Percentiles rank a stretch among this genome's conserved stretches.
Evolutionary conservation across 106 monocot genomes (phyloP).

Genomic region (Phalaenopsis equestris): DNA sequence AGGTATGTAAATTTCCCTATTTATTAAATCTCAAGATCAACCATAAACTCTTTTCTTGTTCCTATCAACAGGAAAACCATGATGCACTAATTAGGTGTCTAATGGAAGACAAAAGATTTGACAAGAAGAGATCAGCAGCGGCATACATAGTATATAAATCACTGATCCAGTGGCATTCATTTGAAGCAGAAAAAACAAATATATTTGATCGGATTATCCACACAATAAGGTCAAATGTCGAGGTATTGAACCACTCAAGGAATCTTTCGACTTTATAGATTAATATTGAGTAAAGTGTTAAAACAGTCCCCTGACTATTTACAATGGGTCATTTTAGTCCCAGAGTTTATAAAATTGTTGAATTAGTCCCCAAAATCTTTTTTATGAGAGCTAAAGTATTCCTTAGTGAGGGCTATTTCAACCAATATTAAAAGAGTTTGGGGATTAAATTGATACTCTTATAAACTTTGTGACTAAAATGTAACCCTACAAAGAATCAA

Average conservation of each 20-base stretch:
- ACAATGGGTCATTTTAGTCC: too few species aligned
- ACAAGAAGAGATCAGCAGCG: constrained; percentile 53
- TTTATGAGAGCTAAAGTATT: too few species aligned
- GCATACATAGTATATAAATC: constrained; percentile 88
- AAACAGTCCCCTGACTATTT: too few species aligned
- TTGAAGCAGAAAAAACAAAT: constrained; percentile 94
- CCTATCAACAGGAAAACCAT: constrained; percentile 67
- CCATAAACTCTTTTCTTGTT: neutral
- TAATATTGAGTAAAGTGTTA: too few species aligned
- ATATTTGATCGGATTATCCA: constrained; percentile 95
- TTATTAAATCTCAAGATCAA: neutral
- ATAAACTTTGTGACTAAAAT: too few species aligned
- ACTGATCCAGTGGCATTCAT: constrained; percentile 87
- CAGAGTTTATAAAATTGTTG: too few species aligned
- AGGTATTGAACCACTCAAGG: constrained; percentile 25
- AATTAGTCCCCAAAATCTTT: too few species aligned
- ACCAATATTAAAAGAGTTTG: too few species aligned
- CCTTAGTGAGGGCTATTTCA: too few species aligned
- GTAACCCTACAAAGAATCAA: too few species aligned
- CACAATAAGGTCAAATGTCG: constrained; percentile 75
- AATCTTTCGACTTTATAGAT: neutral
- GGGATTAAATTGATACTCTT: too few species aligned
- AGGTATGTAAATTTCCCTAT: neutral
- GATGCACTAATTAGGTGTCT: constrained; percentile 86
- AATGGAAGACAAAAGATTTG: constrained; percentile 67